Evolutionary conservation across 768 basidiomycete species (phyloP).

Genomic region (Russula abietina): DNA sequence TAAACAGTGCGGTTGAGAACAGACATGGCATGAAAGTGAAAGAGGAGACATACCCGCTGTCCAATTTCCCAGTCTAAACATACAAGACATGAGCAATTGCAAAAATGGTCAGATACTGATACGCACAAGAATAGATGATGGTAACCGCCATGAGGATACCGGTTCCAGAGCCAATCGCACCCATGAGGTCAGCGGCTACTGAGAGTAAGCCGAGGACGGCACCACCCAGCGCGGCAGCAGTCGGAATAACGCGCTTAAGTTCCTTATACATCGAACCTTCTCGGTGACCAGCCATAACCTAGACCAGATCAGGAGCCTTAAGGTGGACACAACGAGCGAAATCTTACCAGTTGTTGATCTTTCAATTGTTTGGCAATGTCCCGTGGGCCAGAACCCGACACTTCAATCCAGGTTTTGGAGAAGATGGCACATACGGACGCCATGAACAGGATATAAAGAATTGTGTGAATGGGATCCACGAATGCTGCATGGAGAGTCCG

Average conservation of each 20-base stretch:
- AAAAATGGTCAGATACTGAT: conserved; percentile 1
- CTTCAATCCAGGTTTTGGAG: conserved; percentile 99
- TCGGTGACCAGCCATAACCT: conserved; percentile 81
- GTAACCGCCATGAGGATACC: conserved; percentile 98
- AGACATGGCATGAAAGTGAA: background rate
- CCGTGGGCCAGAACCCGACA: conserved; percentile 90
- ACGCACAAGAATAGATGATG: conserved; percentile 76
- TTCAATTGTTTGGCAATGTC: conserved; percentile 98
- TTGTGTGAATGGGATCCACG: conserved; percentile 90
- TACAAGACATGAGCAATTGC: background rate
- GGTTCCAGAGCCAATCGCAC: conserved; percentile 92
- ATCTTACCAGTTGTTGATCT: conserved; percentile 86
- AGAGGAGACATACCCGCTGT: conserved; percentile 46
- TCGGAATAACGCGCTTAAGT: conserved; percentile 95
- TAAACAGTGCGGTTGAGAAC: conserved; percentile 4
- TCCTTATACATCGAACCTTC: conserved; percentile 99
- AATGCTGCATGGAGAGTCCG: conserved; percentile 84
- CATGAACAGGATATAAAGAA: conserved; percentile 88
- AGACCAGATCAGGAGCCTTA: background rate
- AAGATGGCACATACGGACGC: conserved; percentile 92
- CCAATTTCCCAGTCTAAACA: conserved; percentile 88
- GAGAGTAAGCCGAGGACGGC: conserved; percentile 91
- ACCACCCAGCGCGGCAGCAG: conserved; percentile 94
- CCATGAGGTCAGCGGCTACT: conserved; percentile 90
- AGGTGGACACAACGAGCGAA: background rate